phyloP scores from a whole-genome alignment of 208 protist genomes.

The Leishmania lainsoni region DNA sequence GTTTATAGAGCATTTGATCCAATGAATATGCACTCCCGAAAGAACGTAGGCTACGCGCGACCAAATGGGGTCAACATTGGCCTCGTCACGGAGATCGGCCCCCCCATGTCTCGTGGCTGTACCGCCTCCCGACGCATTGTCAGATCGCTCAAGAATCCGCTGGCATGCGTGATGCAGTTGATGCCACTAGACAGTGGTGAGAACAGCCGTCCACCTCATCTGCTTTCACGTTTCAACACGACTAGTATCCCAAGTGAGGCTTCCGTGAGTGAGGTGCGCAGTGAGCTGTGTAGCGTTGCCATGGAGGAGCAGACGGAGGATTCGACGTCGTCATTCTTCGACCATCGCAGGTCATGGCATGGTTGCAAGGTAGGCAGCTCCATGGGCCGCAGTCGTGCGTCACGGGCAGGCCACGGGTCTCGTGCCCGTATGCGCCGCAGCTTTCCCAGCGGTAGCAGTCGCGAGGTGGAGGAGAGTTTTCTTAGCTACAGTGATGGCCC shows the following conservation, averaged over 20 bases:
- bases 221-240: constrained; percentile 46
- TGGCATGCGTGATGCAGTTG: constrained; percentile 54
- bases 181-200: constrained; percentile 58
- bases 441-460: constrained; percentile 31
- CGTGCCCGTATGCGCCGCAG: constrained; percentile 19
- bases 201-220: constrained; percentile 16
- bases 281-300: constrained; percentile 50
- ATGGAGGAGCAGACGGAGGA: constrained; percentile 35
- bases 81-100: constrained; percentile 3
- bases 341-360: constrained; percentile 27
- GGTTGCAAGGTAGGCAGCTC: constrained; percentile 23
- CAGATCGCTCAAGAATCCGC: constrained; percentile 44
- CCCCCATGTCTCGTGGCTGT: constrained; percentile 14
- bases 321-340: constrained; percentile 47
- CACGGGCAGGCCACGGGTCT: constrained; percentile 15
- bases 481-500: constrained; percentile 54
- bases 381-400: constrained; percentile 26
- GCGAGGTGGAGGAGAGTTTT: constrained; percentile 34
- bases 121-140: constrained; percentile 59
- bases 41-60: constrained; percentile 1
- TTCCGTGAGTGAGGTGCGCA: constrained; percentile 59
- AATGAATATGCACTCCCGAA: constrained; percentile 7
- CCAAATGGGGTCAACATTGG: constrained; percentile 9
- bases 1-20: background rate
- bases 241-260: constrained; percentile 56